Evolutionary conservation across 148 eudicot species (phyloP), one percentile per base, ranked within the genome.

Genomic region (Suaeda aralocaspica): DNA sequence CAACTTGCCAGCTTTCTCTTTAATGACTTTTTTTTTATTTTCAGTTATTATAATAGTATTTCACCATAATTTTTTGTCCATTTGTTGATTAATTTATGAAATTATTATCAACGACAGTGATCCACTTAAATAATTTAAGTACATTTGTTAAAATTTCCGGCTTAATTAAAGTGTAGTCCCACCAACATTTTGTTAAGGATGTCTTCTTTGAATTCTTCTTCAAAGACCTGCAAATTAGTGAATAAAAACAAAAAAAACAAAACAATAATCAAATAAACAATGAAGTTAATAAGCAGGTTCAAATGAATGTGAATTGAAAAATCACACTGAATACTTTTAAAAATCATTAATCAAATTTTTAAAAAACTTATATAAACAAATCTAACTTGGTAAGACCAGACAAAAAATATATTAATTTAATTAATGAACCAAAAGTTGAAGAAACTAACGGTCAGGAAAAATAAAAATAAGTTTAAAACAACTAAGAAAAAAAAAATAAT

Each of bases 1-100:
- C 75, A 53, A 76, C 79, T 76, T 71, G 79, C 71, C 64, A 0
- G 18, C 66, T 14, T 59, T 44, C 66, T 24, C 36, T 3, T 56
- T 21, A 12, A 15, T 22, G 7, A 11, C 49, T 62, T 62, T 59
- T 18, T 29, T 10, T 5, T 44, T 26, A 7, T 7, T 19, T 61
- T 60, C 31, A 16, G 0, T 2, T 59, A 18, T 7, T 18, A 22
- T 4, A 5, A 31, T 9, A 0, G 7, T n/a, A 7, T 25, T 49
- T 16, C 2, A 39, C n/a, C 25, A 28, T 53, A 1, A 9, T n/a
- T 46, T 24, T 55, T 26, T 39, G 61, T 56, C 63, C 61, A 24
- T 39, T 14, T 59, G 28, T 46, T 8, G 13, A 56, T 58, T 56
- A 42, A 10, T 52, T 25, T 16, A 48, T 13, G 8, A 29, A 0